Conservation (phyloP, 2,329 filamentous ascomycete species). For the Penicillium rolfsii region DNA sequence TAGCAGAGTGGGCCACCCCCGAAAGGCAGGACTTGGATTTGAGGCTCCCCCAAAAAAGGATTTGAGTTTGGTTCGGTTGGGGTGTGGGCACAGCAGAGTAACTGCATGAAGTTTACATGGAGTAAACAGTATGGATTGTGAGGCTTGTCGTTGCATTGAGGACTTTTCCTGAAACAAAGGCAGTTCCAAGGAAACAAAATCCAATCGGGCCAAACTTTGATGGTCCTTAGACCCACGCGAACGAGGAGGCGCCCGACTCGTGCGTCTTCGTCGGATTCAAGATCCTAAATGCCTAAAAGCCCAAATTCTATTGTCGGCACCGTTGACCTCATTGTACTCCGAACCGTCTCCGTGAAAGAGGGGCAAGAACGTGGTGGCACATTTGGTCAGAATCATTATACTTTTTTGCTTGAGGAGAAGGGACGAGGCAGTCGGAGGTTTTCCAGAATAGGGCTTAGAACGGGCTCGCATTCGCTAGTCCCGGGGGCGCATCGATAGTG, state of each 20-base stretch:
- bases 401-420: constrained; percentile 19
- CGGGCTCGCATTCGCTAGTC: constrained; percentile 17
- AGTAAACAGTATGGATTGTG: neutral
- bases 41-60: neutral
- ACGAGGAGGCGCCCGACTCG: neutral
- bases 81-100: neutral
- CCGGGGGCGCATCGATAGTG: neutral
- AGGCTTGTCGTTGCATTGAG: constrained; percentile 10
- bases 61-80: neutral
- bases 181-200: constrained; percentile 14
- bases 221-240: neutral
- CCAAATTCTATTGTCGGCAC: constrained; percentile 10
- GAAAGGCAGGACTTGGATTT: neutral
- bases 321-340: constrained; percentile 11
- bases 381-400: constrained; percentile 15
- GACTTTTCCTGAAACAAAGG: constrained; percentile 15
- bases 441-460: constrained; percentile 30
- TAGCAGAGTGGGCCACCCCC: neutral
- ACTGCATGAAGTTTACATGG: neutral
- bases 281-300: neutral
- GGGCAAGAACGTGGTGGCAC: constrained; percentile 8
- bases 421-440: constrained; percentile 19
- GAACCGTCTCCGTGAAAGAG: neutral
- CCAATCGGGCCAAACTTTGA: constrained; percentile 18
- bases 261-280: neutral